These are phyloP conservation scores for Pouteria campechiana DNA, from an alignment of 179 eudicot genomes.

Conservation along the genomic window DNA sequence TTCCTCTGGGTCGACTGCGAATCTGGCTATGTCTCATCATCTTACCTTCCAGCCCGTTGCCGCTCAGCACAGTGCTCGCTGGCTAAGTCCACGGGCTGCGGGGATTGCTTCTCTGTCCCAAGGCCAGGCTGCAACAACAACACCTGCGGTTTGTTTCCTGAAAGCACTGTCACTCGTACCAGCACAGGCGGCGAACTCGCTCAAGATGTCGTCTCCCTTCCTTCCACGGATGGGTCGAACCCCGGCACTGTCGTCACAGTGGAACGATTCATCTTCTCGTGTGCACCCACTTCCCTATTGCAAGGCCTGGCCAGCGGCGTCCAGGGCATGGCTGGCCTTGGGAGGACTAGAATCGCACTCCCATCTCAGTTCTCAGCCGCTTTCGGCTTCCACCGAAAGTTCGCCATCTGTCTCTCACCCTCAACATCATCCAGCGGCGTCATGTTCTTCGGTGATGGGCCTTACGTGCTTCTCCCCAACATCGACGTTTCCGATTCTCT, in stretches of 20 bases:
- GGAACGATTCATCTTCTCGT: slow-evolving; percentile 10
- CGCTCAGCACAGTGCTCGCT: slow-evolving; percentile 17
- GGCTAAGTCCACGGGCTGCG: slow-evolving; percentile 9
- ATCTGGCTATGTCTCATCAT: slow-evolving; percentile 11
- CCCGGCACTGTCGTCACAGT: slow-evolving; percentile 9
- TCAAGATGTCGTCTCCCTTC: slow-evolving; percentile 9
- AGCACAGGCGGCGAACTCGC: slow-evolving; percentile 20
- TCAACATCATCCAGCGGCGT: slow-evolving; percentile 9
- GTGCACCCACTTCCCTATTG: slow-evolving; percentile 14
- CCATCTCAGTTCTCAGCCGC: slow-evolving; percentile 15
- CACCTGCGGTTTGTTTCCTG: slow-evolving; percentile 13
- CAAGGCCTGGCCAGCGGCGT: slow-evolving; percentile 13
- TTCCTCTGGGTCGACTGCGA: slow-evolving; percentile 23
- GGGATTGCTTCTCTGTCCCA: slow-evolving; percentile 10
- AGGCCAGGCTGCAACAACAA: slow-evolving; percentile 23
- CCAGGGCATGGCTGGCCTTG: slow-evolving; percentile 13
- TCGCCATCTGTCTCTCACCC: slow-evolving; percentile 15
- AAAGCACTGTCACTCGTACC: slow-evolving; percentile 12
- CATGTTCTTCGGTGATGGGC: slow-evolving; percentile 16
- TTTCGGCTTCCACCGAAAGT: slow-evolving; percentile 17
- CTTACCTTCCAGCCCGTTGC: slow-evolving; percentile 14
- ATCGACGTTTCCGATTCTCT: slow-evolving; percentile 5
- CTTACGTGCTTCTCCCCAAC: slow-evolving; percentile 10
- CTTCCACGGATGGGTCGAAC: slow-evolving; percentile 17
- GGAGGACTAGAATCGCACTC: slow-evolving; percentile 9